Evolutionary conservation across 176 grass and related monocot species (phyloP), one percentile per base, ranked within the genome.

Genomic region (Alloteropsis semialata): DNA sequence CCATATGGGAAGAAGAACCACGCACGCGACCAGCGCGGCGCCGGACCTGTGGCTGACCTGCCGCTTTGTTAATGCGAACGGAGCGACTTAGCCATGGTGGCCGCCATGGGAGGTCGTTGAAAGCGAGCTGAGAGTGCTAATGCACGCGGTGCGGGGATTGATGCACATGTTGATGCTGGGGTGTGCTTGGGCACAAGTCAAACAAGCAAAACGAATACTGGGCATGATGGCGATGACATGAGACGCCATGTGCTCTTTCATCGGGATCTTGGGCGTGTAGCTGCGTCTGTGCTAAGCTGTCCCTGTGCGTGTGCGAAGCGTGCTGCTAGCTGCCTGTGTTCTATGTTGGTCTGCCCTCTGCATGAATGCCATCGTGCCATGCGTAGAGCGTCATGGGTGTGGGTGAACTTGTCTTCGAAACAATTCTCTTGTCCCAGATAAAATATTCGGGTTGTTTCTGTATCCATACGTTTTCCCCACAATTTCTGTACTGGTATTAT

Each of bases 111-210:
- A 82, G 71, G 69, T 21, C 70, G 70, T 81, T 21, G 49, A 53
- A 59, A 25, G 74, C 62, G 51, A 45, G 57, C 29, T 28, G 46
- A 27, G 11, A 45, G 63, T 10, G 33, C 17, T 38, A 5, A 32
- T 66, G 64, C 32, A 42, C 10, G 70, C 42, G 24, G 55, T 37
- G 42, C 19, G 18, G 42, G 51, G 53, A 74, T 75, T 77, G 70
- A 78, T 72, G 83, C 83, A 89, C 83, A 86, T 82, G 88, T 17
- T 10, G 6, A 33, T 90, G 88, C 54, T 53, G 54, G 62, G 58
- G 69, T 22, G 54, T n/a, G 63, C 45, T 36, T 81, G 64, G 74
- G 79, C 88, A 90, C 72, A 67, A 6, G 79, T 82, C 73, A 90
- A 83, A 78, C 73, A 77, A 49, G 78, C 78, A 34, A 58, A 13